Conservation (phyloP, 192 early-diverging fungal species). For the Rhizoclosmatium globosum region DNA sequence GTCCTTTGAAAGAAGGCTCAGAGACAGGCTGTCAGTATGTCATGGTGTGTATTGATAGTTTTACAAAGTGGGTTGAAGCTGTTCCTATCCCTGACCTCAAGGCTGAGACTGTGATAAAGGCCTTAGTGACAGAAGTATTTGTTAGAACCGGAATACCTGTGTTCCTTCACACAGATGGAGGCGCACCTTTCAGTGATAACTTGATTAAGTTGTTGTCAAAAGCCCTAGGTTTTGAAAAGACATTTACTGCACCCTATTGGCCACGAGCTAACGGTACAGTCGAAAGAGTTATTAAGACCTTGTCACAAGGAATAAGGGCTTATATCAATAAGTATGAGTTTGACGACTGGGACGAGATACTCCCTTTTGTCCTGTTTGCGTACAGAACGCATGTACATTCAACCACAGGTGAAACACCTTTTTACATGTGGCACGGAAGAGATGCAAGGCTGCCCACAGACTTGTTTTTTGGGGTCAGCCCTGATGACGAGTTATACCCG, state of each 20-base stretch:
- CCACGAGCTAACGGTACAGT: not conserved
- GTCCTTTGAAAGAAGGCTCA: not conserved
- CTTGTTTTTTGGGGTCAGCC: not conserved
- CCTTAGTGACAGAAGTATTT: not conserved
- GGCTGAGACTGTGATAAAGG: not conserved
- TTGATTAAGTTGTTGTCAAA: not conserved
- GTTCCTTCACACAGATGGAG: not conserved
- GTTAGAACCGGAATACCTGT: not conserved
- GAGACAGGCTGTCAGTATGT: not conserved
- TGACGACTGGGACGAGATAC: not conserved
- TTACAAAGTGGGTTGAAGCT: not conserved
- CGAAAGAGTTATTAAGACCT: not conserved
- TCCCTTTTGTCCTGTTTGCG: not conserved
- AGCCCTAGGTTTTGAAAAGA: not conserved
- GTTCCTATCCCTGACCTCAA: no score
- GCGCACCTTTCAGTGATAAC: not conserved
- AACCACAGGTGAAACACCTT: not conserved
- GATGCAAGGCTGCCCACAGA: not conserved
- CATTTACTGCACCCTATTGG: not conserved
- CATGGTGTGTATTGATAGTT: not conserved
- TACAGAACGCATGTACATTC: conserved; percentile 1
- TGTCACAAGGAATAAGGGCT: not conserved
- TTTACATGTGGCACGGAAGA: not conserved
- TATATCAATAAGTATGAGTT: not conserved
- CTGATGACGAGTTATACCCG: not conserved